Percentiles rank a stretch among this genome's conserved stretches.
phyloP scores from a whole-genome alignment of 345 rosid species.

The Camelina sativa region DNA sequence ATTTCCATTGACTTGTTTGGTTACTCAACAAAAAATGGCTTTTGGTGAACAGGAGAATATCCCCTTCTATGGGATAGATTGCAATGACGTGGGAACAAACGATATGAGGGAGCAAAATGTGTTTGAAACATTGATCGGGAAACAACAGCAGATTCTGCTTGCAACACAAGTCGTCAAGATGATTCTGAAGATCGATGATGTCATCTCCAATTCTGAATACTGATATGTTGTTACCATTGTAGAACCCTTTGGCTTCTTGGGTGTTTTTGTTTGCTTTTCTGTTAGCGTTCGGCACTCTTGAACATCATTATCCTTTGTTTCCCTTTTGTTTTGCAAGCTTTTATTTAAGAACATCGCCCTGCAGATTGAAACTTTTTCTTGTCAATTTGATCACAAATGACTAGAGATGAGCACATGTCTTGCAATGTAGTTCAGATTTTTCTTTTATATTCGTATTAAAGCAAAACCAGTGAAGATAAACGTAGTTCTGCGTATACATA shows the following conservation, averaged over 20 bases:
- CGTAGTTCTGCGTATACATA: slow-evolving; percentile 5
- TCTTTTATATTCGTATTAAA: background rate
- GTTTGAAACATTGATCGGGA: slow-evolving; percentile 94
- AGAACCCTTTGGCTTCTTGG: background rate
- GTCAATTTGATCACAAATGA: background rate
- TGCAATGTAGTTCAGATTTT: no score
- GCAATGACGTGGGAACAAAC: slow-evolving; percentile 95
- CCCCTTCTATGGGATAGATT: slow-evolving; percentile 81
- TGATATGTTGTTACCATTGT: slow-evolving; percentile 38
- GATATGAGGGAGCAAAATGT: slow-evolving; percentile 92
- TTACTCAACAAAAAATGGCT: background rate
- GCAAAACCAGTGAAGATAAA: background rate
- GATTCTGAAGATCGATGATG: slow-evolving; percentile 96
- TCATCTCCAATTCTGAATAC: slow-evolving; percentile 79
- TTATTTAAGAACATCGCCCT: slow-evolving; percentile 14
- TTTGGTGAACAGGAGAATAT: slow-evolving; percentile 68
- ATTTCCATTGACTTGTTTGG: background rate
- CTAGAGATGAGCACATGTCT: background rate
- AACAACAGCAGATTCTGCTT: slow-evolving; percentile 93
- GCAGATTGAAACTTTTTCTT: background rate
- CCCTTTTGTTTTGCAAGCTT: slow-evolving; percentile 17
- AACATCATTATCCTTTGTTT: background rate
- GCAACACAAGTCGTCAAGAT: slow-evolving; percentile 99
- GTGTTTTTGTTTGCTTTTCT: slow-evolving; percentile 5
- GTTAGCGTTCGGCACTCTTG: slow-evolving; percentile 14